Evolutionary conservation across 2,329 filamentous ascomycete species (phyloP).

Genomic region (Zymoseptoria ardabiliae): DNA sequence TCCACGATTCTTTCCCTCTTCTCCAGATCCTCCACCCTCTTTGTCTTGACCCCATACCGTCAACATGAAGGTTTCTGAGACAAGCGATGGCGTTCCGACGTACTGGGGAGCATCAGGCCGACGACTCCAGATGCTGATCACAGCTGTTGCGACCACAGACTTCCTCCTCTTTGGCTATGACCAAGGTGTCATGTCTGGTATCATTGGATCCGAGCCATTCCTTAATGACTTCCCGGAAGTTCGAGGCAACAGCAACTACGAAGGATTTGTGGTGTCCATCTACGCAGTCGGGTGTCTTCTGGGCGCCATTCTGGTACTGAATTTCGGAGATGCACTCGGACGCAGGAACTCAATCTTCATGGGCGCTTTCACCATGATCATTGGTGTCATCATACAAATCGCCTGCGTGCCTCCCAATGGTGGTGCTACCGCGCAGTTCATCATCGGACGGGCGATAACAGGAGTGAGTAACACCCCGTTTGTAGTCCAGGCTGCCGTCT

Average conservation of each 20-base stretch:
- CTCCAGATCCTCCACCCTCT: background rate
- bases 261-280: constrained; percentile 45
- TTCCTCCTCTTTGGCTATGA: constrained; percentile 15
- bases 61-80: constrained; percentile 14
- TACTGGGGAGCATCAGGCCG: constrained; percentile 16
- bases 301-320: constrained; percentile 33
- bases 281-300: constrained; percentile 45
- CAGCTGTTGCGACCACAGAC: constrained; percentile 12
- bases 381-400: constrained; percentile 37
- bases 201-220: constrained; percentile 34
- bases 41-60: background rate
- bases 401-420: constrained; percentile 25
- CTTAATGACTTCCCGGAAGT: constrained; percentile 33
- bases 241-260: constrained; percentile 36
- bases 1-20: background rate
- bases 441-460: constrained; percentile 46
- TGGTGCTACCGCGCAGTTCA: constrained; percentile 42
- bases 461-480: constrained; percentile 25
- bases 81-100: constrained; percentile 14
- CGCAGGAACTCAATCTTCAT: constrained; percentile 38
- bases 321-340: constrained; percentile 35
- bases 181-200: constrained; percentile 35
- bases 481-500: constrained; percentile 2
- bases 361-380: constrained; percentile 36
- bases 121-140: constrained; percentile 12